A percentile compares a stretch with the other conserved stretches of the same genome.
phyloP scores from a whole-genome alignment of 2,329 filamentous ascomycete species.

The Xylaria arbuscula region DNA sequence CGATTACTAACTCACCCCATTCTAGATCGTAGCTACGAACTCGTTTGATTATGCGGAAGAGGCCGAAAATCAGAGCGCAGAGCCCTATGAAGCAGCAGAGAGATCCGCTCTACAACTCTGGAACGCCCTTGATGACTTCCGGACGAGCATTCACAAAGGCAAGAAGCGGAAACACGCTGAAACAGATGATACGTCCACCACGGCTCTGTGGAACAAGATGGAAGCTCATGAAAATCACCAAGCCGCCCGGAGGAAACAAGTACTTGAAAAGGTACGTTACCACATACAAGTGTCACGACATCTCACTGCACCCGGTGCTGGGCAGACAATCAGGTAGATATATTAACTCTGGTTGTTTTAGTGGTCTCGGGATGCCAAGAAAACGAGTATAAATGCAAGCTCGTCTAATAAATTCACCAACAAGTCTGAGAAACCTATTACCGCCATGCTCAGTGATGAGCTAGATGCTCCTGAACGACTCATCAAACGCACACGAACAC shows the following conservation, averaged over 20 bases:
- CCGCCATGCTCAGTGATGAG: constrained; percentile 75
- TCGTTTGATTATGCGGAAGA: constrained; percentile 67
- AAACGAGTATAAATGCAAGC: constrained; percentile 66
- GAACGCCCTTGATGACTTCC: constrained; percentile 79
- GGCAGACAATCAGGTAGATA: neutral
- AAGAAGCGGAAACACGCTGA: constrained; percentile 71
- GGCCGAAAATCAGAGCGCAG: constrained; percentile 57
- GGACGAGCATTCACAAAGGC: constrained; percentile 68
- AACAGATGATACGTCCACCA: constrained; percentile 66
- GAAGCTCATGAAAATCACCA: constrained; percentile 70
- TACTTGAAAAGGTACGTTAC: constrained; percentile 70
- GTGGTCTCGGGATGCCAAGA: constrained; percentile 85
- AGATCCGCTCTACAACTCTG: constrained; percentile 86
- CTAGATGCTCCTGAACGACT: constrained; percentile 74
- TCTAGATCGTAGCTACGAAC: constrained; percentile 77
- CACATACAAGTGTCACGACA: too few species aligned
- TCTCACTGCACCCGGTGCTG: neutral
- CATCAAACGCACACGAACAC: constrained; percentile 74
- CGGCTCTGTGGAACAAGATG: constrained; percentile 79
- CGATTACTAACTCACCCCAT: constrained; percentile 3
- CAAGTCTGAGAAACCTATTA: constrained; percentile 68
- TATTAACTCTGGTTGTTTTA: constrained; percentile 51
- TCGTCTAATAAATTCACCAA: constrained; percentile 63
- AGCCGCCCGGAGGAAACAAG: constrained; percentile 71
- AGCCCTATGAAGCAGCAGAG: constrained; percentile 79